These are phyloP conservation scores for Tulasnella sp. DNA, from an alignment of 768 basidiomycete genomes.

Conservation along the genomic window DNA sequence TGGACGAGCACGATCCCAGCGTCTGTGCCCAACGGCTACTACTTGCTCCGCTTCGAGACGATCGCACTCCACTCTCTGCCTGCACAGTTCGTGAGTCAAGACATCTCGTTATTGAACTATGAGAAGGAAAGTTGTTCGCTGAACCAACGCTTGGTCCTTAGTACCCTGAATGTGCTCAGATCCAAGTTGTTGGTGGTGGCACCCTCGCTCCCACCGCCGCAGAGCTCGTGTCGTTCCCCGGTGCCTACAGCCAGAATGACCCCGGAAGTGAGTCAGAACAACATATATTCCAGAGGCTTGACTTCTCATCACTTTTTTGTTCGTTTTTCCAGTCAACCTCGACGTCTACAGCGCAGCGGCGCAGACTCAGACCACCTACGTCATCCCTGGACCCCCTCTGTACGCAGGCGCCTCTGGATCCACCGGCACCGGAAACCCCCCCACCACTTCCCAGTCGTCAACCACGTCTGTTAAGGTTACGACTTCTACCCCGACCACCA, in stretches of 20 bases:
- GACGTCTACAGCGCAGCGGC: conserved; percentile 31
- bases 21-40: conserved; percentile 26
- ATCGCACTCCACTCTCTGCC: conserved; percentile 21
- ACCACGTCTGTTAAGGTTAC: background rate
- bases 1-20: conserved; percentile 26
- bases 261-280: conserved; percentile 5
- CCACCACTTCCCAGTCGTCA: background rate
- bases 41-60: conserved; percentile 30
- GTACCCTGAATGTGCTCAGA: conserved; percentile 24
- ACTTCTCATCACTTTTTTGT: background rate
- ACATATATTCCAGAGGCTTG: background rate
- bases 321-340: conserved; percentile 22
- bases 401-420: conserved; percentile 1
- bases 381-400: conserved; percentile 29
- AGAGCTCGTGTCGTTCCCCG: conserved; percentile 30
- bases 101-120: too few relatives aligned
- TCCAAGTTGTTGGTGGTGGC: conserved; percentile 29
- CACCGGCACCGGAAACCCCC: background rate
- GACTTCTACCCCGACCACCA: background rate
- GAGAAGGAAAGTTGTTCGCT: too few relatives aligned
- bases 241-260: conserved; percentile 23
- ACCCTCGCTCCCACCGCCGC: conserved; percentile 25
- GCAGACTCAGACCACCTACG: conserved; percentile 29
- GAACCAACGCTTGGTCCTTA: background rate
- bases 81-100: conserved; percentile 10